phyloP scores from a whole-genome alignment of 2,329 filamentous ascomycete species.

The Fusarium mangiferae region DNA sequence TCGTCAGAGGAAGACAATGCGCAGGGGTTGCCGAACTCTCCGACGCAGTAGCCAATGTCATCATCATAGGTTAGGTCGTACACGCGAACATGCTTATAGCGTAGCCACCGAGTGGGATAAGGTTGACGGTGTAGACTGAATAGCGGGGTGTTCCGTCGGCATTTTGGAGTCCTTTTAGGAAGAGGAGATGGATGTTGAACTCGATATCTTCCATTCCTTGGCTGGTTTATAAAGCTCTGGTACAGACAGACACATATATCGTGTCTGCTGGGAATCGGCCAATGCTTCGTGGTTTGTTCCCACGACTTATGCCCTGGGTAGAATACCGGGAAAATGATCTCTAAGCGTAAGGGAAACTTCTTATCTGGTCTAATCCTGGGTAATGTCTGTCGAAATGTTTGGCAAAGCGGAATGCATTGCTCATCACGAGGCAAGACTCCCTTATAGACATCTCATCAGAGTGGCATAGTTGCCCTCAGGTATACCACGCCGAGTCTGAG shows the following conservation, averaged over 20 bases:
- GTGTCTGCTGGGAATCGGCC: neutral
- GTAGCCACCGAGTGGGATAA: conserved; percentile 58
- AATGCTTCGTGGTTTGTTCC: neutral
- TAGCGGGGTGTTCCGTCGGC: conserved; percentile 37
- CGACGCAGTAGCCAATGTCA: too few species aligned
- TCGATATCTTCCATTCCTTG: neutral
- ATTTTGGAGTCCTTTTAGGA: conserved; percentile 46
- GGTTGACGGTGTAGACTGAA: conserved; percentile 59
- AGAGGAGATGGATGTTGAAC: conserved; percentile 24
- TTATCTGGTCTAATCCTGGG: neutral
- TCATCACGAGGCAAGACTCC: neutral
- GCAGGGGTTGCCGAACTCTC: too few species aligned
- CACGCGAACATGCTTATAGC: conserved; percentile 53
- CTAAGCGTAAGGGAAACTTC: neutral
- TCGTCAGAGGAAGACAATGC: too few species aligned
- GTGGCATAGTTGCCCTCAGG: accelerated
- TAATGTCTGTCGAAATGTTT: neutral
- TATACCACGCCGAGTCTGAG: neutral
- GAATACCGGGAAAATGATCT: accelerated
- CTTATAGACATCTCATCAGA: neutral
- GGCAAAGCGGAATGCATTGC: neutral
- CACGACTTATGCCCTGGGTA: neutral
- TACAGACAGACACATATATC: neutral
- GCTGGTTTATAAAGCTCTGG: neutral
- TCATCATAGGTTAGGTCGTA: too few species aligned